These are phyloP conservation scores for Eucalyptus polyanthemos DNA, from an alignment of 345 rosid genomes.

Conservation along the genomic window DNA sequence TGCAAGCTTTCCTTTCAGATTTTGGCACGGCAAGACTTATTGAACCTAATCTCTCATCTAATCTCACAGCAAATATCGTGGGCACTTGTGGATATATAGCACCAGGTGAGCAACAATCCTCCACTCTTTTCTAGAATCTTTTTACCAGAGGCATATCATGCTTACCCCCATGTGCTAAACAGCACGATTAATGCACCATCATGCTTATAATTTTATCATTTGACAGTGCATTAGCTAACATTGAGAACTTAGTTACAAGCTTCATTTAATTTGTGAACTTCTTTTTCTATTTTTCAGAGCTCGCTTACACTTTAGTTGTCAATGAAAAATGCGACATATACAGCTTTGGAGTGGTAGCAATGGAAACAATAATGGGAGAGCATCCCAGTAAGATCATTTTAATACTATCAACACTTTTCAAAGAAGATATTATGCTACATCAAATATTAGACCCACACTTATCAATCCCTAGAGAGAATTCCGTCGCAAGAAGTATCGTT, in stretches of 20 bases:
- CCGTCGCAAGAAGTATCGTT: not conserved
- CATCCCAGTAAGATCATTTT: slow-evolving; percentile 2
- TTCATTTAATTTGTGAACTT: not conserved
- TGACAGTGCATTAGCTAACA: not conserved
- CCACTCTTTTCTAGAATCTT: not conserved
- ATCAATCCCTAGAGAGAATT: not conserved
- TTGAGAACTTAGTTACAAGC: not conserved
- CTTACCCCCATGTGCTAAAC: not conserved
- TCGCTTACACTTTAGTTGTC: slow-evolving; percentile 5
- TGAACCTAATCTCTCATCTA: not conserved
- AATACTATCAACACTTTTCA: not conserved
- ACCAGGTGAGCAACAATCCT: not conserved
- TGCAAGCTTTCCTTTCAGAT: not conserved
- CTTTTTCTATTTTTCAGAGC: not conserved
- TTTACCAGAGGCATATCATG: not conserved
- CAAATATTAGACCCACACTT: not conserved
- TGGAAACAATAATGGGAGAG: slow-evolving; percentile 3
- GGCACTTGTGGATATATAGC: slow-evolving; percentile 9
- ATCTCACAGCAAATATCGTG: not conserved
- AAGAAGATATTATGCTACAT: not conserved
- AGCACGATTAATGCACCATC: not conserved
- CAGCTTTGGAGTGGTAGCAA: slow-evolving; percentile 4
- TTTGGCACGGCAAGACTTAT: not conserved
- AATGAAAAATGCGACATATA: slow-evolving; percentile 8
- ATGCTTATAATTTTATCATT: not conserved